Evolutionary conservation across 768 basidiomycete genomes (phyloP).

Genomic region (Russula abietina): DNA sequence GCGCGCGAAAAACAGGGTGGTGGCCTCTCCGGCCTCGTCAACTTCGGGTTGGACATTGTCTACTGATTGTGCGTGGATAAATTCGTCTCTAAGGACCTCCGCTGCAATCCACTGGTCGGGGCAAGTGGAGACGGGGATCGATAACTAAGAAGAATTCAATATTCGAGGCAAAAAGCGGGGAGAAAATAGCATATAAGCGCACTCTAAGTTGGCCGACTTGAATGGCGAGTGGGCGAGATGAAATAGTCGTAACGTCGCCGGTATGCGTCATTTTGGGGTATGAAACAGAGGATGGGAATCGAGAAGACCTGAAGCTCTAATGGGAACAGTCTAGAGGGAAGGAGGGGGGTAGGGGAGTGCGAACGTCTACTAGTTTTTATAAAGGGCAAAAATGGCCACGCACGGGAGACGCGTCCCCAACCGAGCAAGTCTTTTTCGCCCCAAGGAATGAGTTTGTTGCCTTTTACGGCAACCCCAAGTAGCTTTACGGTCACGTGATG

Average conservation of each 20-base stretch:
- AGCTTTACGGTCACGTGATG: slow-evolving; percentile 19
- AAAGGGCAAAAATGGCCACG: neutral
- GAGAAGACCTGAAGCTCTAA: slow-evolving; percentile 21
- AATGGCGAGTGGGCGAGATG: slow-evolving; percentile 35
- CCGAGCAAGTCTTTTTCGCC: slow-evolving; percentile 18
- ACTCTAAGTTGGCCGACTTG: slow-evolving; percentile 34
- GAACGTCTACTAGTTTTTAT: slow-evolving; percentile 9
- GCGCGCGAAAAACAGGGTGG: slow-evolving; percentile 74
- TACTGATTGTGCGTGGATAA: slow-evolving; percentile 57
- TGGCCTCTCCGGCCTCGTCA: slow-evolving; percentile 55
- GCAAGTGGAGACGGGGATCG: slow-evolving; percentile 80
- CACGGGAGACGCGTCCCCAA: slow-evolving; percentile 18
- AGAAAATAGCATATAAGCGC: slow-evolving; percentile 24
- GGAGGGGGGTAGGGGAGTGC: neutral
- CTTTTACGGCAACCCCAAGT: slow-evolving; percentile 23
- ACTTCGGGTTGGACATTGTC: slow-evolving; percentile 53
- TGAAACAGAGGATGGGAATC: slow-evolving; percentile 10
- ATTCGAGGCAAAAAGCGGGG: slow-evolving; percentile 9
- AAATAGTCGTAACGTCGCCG: slow-evolving; percentile 31
- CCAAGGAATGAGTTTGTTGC: slow-evolving; percentile 18
- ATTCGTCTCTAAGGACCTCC: slow-evolving; percentile 87
- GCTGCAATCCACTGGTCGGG: slow-evolving; percentile 87
- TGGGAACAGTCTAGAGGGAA: slow-evolving; percentile 15
- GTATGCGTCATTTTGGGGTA: slow-evolving; percentile 33
- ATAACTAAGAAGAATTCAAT: slow-evolving; percentile 44